These are phyloP conservation scores for Pseudogymnoascus sp. DNA, from an alignment of 2,329 filamentous ascomycete species.

Conservation along the genomic window DNA sequence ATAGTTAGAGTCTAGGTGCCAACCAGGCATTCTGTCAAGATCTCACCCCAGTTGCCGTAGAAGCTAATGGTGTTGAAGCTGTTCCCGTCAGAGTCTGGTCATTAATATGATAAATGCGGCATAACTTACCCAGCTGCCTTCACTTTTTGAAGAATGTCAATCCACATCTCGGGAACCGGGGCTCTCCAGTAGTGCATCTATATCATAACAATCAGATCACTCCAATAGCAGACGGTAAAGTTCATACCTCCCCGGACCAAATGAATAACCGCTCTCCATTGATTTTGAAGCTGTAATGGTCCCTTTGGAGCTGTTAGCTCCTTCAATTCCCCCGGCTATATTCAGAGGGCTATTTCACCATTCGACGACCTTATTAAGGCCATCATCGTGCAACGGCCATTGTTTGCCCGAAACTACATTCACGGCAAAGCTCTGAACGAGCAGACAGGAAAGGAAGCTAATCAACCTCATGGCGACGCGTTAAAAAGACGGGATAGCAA, in stretches of 20 bases:
- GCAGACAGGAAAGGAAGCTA: not conserved
- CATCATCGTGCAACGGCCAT: constrained; percentile 42
- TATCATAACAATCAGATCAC: not conserved
- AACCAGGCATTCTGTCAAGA: not conserved
- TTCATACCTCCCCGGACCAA: constrained; percentile 37
- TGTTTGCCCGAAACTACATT: constrained; percentile 15
- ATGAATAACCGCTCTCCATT: constrained; percentile 43
- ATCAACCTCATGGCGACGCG: not conserved
- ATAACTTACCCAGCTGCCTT: constrained; percentile 33
- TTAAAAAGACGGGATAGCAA: not conserved
- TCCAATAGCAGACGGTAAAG: too few relatives aligned
- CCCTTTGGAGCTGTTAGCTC: constrained; percentile 27
- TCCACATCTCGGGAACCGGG: constrained; percentile 41
- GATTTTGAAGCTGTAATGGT: constrained; percentile 43
- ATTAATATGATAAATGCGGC: not conserved
- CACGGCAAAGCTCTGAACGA: constrained; percentile 1
- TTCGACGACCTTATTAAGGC: constrained; percentile 38
- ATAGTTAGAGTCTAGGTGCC: not conserved
- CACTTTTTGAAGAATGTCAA: constrained; percentile 42
- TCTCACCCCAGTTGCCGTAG: constrained; percentile 34
- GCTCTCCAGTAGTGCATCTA: constrained; percentile 43
- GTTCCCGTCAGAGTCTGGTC: constrained; percentile 2
- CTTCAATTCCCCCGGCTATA: not conserved
- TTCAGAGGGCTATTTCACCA: constrained; percentile 22
- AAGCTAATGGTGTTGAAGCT: constrained; percentile 40